Evolutionary conservation across 257 asterid genomes (phyloP).

Genomic region (Parsonsia alboflavescens): DNA sequence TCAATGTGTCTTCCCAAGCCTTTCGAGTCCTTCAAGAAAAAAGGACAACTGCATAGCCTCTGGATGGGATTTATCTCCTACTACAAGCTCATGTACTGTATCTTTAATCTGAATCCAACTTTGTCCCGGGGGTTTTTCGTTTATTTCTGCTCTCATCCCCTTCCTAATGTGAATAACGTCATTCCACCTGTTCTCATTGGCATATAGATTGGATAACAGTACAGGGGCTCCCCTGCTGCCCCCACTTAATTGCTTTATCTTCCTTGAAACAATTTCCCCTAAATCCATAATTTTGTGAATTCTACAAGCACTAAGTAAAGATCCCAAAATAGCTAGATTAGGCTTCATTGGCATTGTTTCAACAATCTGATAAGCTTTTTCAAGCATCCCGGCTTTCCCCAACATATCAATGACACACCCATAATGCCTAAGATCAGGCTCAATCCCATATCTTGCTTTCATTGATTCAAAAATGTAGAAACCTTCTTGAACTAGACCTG

Average conservation of each 20-base stretch:
- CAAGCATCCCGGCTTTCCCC: conserved; percentile 48
- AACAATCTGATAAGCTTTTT: conserved; percentile 34
- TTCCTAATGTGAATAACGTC: conserved; percentile 36
- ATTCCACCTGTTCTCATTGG: conserved; percentile 38
- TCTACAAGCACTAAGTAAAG: conserved; percentile 41
- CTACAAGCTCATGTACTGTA: conserved; percentile 34
- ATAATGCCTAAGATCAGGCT: conserved; percentile 44
- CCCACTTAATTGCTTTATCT: conserved; percentile 37
- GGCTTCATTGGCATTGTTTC: conserved; percentile 43
- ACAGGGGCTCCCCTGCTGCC: conserved; percentile 39
- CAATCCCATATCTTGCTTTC: conserved; percentile 26
- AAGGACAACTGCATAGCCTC: not conserved
- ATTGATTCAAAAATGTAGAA: conserved; percentile 35
- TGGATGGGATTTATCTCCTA: conserved; percentile 18
- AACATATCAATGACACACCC: conserved; percentile 51
- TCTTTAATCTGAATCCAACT: conserved; percentile 48
- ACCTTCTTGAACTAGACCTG: conserved; percentile 49
- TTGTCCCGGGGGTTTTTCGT: conserved; percentile 36
- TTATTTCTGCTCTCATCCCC: conserved; percentile 33
- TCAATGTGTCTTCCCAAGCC: not conserved
- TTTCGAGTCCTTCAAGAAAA: conserved; percentile 8
- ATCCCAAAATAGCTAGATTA: conserved; percentile 41
- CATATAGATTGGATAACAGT: conserved; percentile 45
- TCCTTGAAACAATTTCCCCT: conserved; percentile 31
- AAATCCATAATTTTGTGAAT: conserved; percentile 36